A percentile compares a stretch with the other conserved stretches of the same genome.
phyloP scores from a whole-genome alignment of 2,329 filamentous ascomycete species.

The Monosporascus sp. region DNA sequence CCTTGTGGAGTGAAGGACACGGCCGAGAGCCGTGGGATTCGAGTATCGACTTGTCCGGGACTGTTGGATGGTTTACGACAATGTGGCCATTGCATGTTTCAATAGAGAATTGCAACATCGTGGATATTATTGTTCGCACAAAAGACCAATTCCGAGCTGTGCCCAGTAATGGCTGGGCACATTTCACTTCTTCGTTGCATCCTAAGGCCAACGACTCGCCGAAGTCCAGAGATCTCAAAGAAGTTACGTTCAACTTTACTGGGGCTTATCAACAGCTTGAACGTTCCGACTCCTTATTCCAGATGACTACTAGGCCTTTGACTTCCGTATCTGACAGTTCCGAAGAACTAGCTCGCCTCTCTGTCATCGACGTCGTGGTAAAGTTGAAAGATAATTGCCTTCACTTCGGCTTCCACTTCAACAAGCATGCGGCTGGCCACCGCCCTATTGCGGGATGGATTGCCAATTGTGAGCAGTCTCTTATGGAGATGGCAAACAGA shows the following conservation, averaged over 20 bases:
- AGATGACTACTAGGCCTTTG: too few species aligned
- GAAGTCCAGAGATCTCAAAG: slow-evolving; percentile 28
- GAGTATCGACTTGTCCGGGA: slow-evolving; percentile 6
- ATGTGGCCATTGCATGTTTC: not conserved
- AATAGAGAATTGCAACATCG: not conserved
- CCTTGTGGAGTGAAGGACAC: slow-evolving; percentile 9
- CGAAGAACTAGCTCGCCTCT: not conserved
- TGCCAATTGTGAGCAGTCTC: not conserved
- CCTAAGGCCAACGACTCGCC: not conserved
- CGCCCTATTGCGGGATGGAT: not conserved
- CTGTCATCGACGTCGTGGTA: not conserved
- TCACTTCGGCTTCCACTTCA: too few species aligned
- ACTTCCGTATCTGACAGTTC: not conserved
- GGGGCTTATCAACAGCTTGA: slow-evolving; percentile 12
- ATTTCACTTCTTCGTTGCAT: slow-evolving; percentile 27
- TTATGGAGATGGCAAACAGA: not conserved
- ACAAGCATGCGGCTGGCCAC: too few species aligned
- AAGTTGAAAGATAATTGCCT: too few species aligned
- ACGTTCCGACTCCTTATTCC: not conserved
- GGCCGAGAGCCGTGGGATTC: slow-evolving; percentile 4
- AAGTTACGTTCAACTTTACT: slow-evolving; percentile 21
- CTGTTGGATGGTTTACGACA: slow-evolving; percentile 12
- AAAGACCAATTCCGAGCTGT: slow-evolving; percentile 14
- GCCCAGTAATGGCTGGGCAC: slow-evolving; percentile 31
- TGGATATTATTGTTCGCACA: not conserved